Conservation (phyloP, 495 filamentous ascomycete species). For the Neurospora sp. region DNA sequence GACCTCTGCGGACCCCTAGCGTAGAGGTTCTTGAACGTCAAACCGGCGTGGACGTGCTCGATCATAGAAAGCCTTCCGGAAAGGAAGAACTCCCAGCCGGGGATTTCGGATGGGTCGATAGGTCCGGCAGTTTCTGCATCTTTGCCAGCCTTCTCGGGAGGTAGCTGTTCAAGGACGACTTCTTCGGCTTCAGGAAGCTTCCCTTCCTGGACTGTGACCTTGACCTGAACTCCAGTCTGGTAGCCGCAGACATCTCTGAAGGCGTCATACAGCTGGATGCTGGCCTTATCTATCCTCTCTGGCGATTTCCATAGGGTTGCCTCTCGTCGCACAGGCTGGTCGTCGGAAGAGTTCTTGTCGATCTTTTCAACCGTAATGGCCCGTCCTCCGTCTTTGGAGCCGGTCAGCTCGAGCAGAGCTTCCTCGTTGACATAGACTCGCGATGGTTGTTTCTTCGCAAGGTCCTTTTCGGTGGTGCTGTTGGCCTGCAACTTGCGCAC, state of each 20-base stretch:
- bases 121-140: constrained; percentile 5
- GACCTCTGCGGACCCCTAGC: constrained; percentile 34
- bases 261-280: constrained; percentile 55
- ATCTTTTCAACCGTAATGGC: constrained; percentile 42
- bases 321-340: constrained; percentile 26
- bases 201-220: constrained; percentile 32
- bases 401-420: constrained; percentile 47
- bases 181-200: constrained; percentile 28
- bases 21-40: constrained; percentile 38
- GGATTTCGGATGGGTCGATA: constrained; percentile 9
- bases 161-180: constrained; percentile 26
- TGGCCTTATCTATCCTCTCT: constrained; percentile 53
- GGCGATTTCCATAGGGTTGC: constrained; percentile 57
- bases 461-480: constrained; percentile 30
- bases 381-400: constrained; percentile 46
- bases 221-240: constrained; percentile 52
- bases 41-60: constrained; percentile 38
- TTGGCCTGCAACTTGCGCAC: constrained; percentile 36
- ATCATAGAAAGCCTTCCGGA: constrained; percentile 25
- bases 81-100: constrained; percentile 23
- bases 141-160: neutral
- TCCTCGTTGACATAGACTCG: constrained; percentile 59
- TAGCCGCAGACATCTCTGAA: constrained; percentile 56
- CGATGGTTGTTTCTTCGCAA: constrained; percentile 32
- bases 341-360: constrained; percentile 17